Conservation (phyloP, 2,329 filamentous ascomycete genomes). For the Uncinocarpus reesii region DNA sequence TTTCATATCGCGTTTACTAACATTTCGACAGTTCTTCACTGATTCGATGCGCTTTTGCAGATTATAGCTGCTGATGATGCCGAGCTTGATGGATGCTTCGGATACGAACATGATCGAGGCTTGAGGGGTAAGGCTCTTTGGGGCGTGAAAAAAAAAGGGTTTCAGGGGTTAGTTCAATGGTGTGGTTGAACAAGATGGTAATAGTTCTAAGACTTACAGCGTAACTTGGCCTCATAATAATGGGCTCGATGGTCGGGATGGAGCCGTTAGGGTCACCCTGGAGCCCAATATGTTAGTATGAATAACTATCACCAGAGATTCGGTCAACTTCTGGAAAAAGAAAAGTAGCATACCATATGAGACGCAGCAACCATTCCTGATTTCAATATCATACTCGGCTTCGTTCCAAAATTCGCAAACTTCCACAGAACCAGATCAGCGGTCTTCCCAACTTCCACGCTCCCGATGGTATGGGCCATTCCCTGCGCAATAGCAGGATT, state of each 20-base stretch:
- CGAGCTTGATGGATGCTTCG: conserved; percentile 55
- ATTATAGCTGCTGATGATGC: conserved; percentile 59
- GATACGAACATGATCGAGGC: conserved; percentile 79
- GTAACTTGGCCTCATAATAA: conserved; percentile 80
- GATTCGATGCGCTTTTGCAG: conserved; percentile 70
- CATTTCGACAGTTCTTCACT: conserved; percentile 61
- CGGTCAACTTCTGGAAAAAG: not conserved
- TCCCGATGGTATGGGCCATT: conserved; percentile 77
- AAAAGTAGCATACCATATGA: conserved; percentile 58
- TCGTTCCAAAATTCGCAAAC: conserved; percentile 73
- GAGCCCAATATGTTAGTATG: not conserved
- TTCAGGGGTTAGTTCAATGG: too few relatives aligned
- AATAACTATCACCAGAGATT: not conserved
- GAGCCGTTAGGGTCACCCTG: conserved; percentile 71
- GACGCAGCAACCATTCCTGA: conserved; percentile 73
- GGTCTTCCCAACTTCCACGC: conserved; percentile 77
- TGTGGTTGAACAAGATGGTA: not conserved
- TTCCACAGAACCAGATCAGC: conserved; percentile 86
- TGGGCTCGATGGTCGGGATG: conserved; percentile 78
- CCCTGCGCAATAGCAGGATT: conserved; percentile 88
- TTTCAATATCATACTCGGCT: conserved; percentile 73
- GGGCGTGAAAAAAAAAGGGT: not conserved
- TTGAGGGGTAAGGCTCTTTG: conserved; percentile 47
- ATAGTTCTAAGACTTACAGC: conserved; percentile 36
- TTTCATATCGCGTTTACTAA: conserved; percentile 82